Percentiles rank a stretch among this genome's conserved stretches.
Evolutionary conservation across 2,329 filamentous ascomycete genomes (phyloP).

Genomic region (Aspergillus fumigatus): DNA sequence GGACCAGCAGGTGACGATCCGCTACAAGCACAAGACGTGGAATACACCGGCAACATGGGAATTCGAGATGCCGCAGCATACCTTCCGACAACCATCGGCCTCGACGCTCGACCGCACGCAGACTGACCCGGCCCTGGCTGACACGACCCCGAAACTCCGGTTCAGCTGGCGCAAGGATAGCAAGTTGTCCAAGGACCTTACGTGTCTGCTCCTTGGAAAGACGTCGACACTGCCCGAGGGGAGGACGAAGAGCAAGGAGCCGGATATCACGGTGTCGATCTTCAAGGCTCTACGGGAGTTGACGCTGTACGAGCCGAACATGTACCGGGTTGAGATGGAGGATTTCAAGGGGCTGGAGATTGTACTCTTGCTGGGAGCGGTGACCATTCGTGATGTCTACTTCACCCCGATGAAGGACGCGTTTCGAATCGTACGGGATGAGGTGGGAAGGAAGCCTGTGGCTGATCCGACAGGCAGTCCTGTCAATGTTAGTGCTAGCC

Average conservation of each 20-base stretch:
- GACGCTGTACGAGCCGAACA: constrained; percentile 89
- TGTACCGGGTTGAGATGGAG: constrained; percentile 85
- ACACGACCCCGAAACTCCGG: constrained; percentile 65
- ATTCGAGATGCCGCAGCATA: constrained; percentile 84
- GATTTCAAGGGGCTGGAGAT: constrained; percentile 92
- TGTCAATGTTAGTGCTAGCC: too few relatives aligned
- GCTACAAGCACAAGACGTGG: constrained; percentile 67
- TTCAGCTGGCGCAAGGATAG: constrained; percentile 91
- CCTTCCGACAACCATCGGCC: constrained; percentile 73
- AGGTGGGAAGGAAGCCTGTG: background rate
- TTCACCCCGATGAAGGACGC: constrained; percentile 63
- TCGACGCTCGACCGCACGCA: constrained; percentile 73
- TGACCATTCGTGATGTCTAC: constrained; percentile 59
- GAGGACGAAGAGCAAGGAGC: constrained; percentile 78
- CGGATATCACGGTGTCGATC: constrained; percentile 90
- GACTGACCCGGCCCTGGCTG: constrained; percentile 53
- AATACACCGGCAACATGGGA: constrained; percentile 78
- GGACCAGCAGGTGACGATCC: constrained; percentile 72
- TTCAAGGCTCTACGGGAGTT: constrained; percentile 72
- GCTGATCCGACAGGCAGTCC: background rate
- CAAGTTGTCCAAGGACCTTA: constrained; percentile 79
- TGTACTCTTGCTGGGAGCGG: constrained; percentile 60
- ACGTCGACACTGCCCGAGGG: constrained; percentile 57
- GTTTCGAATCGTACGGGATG: constrained; percentile 51
- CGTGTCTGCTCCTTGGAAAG: constrained; percentile 79